Conservation (phyloP, 352 stramenopile species). For the Globisporangium emineosum region DNA sequence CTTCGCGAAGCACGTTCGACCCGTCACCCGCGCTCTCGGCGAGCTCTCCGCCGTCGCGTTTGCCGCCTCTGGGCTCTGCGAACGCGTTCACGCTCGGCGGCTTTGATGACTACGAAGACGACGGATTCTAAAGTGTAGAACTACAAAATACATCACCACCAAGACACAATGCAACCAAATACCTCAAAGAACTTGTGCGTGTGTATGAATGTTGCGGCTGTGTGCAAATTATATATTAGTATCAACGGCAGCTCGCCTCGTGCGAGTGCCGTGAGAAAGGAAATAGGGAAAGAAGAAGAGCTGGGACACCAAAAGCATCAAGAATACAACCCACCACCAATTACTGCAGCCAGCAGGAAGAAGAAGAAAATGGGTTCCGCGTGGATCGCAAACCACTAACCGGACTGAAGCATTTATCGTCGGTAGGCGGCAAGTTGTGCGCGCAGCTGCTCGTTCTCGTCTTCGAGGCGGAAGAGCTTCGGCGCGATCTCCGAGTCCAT, state of each 20-base stretch:
- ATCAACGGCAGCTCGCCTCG: not conserved
- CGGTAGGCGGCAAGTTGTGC: slow-evolving; percentile 18
- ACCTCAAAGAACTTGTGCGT: not conserved
- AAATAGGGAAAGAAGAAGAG: not conserved
- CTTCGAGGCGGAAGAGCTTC: slow-evolving; percentile 76
- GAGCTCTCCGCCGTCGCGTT: slow-evolving; percentile 61
- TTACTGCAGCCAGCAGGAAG: not conserved
- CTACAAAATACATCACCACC: not conserved
- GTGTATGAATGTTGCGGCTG: not conserved
- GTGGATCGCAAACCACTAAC: not conserved
- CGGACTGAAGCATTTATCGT: slow-evolving; percentile 3
- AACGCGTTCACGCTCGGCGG: slow-evolving; percentile 58
- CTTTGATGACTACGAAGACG: slow-evolving; percentile 55
- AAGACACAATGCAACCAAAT: not conserved
- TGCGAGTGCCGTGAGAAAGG: not conserved
- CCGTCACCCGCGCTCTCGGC: slow-evolving; percentile 64
- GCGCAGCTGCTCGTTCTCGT: slow-evolving; percentile 81
- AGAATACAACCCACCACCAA: not conserved
- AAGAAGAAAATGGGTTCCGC: not conserved
- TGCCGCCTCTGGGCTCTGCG: slow-evolving; percentile 49
- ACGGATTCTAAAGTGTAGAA: slow-evolving; percentile 31
- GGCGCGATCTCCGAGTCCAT: slow-evolving; percentile 83
- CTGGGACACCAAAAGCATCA: not conserved
- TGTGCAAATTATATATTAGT: slow-evolving; percentile 7
- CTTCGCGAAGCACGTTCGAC: slow-evolving; percentile 50